Conservation (phyloP, 164 flowering plant species). For the Annona cherimola region DNA sequence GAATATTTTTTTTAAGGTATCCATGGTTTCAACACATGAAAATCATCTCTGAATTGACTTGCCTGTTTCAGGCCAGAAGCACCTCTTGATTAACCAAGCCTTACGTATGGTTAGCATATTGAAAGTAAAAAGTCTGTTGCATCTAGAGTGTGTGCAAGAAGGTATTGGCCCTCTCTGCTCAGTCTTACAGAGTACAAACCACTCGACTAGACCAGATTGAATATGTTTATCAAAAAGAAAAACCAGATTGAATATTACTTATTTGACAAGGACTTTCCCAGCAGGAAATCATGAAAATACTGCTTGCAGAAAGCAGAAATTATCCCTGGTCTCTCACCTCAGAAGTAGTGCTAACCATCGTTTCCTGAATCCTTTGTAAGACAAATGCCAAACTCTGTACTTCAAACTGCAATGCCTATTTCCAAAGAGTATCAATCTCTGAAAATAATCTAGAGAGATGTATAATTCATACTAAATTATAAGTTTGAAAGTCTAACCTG, state of each 20-base stretch:
- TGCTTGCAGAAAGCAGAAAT: not conserved
- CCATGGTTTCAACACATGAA: not conserved
- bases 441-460: not conserved
- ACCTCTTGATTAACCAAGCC: not conserved
- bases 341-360: constrained; percentile 32
- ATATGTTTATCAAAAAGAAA: too few relatives aligned
- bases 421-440: constrained; percentile 7
- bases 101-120: not conserved
- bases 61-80: not conserved
- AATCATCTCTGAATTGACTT: not conserved
- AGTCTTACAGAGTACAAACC: too few relatives aligned
- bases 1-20: too few relatives aligned
- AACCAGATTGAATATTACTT: too few relatives aligned
- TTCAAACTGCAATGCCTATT: constrained; percentile 51
- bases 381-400: constrained; percentile 28
- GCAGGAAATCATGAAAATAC: too few relatives aligned
- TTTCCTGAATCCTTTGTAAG: constrained; percentile 37
- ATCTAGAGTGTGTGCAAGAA: not conserved
- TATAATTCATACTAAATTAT: not conserved
- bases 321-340: constrained; percentile 23
- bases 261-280: too few relatives aligned
- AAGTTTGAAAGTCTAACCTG: constrained; percentile 31
- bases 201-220: too few relatives aligned
- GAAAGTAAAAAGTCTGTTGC: not conserved
- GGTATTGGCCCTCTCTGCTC: not conserved